Base-by-base conservation (phyloP, 257 asterid genomes). In the Primulina tabacum region DNA sequence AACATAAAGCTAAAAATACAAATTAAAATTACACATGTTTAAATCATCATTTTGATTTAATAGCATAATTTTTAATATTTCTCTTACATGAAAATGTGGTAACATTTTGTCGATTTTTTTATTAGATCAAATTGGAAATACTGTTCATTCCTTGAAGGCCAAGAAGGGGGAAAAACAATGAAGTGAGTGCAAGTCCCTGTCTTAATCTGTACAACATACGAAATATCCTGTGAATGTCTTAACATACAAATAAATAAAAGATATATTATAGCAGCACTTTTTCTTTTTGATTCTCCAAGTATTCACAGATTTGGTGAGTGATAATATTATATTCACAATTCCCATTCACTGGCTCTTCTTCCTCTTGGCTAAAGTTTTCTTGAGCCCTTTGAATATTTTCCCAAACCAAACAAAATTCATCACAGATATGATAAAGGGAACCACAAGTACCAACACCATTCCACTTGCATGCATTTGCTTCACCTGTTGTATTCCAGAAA, bases 371-470 rank as follows among this genome's bases (percentile, higher is more conserved):
- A 89, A 66, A 3, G 89, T 84, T 83, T 89, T 91, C 80, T 40
- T 72, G 71, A 91, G 34, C 53, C 95, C 97, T 67, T 73, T 87
- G 37, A 73, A 64, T 37, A 91, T 91, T 84, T 87, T 89, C 81
- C 84, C 65, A 78, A 91, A 89, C 97, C 97, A 91, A 16, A 79
- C 4, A 68, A 79, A 53, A 75, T 91, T 91, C 96, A 91, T 80
- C 33, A 83, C 71, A 14, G 83, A 77, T 16, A 91, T 78, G 55
- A 74, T 63, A 4, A 81, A 10, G 2, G 96, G 93, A 28, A 79
- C 76, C 4, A 72, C 60, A 10, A 77, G 53, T 28, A 83, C 71
- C 86, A 87, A 71, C 16, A 61, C 17, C 16, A 62, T 71, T 62
- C 90, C 95, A n/a, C 73, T 61, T 1, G 50, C 18, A 57, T 82